phyloP scores from a whole-genome alignment of 495 filamentous ascomycete species.

The Trichoderma reesei region DNA sequence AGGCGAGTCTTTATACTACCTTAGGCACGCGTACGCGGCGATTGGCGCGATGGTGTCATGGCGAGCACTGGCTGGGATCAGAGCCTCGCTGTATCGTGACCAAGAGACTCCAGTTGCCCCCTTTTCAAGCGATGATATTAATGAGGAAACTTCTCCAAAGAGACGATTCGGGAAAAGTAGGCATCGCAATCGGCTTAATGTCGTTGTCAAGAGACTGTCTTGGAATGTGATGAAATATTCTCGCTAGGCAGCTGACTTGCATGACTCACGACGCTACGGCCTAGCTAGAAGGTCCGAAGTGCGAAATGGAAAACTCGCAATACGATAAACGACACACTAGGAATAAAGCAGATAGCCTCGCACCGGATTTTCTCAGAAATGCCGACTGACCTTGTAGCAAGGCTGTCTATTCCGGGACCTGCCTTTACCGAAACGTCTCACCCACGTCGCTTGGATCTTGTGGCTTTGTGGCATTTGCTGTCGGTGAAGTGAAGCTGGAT shows the following conservation, averaged over 20 bases:
- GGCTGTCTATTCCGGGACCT: neutral
- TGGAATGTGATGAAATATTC: neutral
- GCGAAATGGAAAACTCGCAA: neutral
- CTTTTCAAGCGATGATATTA: no score
- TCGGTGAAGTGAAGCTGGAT: no score
- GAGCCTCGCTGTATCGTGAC: no score
- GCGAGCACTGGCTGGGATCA: no score
- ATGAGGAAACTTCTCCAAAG: no score
- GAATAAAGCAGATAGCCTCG: neutral
- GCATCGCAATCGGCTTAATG: no score
- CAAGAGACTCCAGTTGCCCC: no score
- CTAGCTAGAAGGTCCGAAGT: neutral
- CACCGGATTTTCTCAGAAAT: neutral
- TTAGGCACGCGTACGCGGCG: no score
- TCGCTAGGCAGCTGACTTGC: neutral
- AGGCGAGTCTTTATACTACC: no score
- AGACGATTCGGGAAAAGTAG: no score
- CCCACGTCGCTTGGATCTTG: neutral
- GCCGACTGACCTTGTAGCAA: neutral
- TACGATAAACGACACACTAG: neutral
- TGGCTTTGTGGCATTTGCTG: neutral
- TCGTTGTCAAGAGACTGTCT: neutral
- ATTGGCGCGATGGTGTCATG: no score
- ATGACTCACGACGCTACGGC: neutral
- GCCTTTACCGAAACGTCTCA: neutral